Evolutionary conservation across 1,284 basidiomycete species (phyloP).

Genomic region (Cutaneotrichosporon daszewskae): DNA sequence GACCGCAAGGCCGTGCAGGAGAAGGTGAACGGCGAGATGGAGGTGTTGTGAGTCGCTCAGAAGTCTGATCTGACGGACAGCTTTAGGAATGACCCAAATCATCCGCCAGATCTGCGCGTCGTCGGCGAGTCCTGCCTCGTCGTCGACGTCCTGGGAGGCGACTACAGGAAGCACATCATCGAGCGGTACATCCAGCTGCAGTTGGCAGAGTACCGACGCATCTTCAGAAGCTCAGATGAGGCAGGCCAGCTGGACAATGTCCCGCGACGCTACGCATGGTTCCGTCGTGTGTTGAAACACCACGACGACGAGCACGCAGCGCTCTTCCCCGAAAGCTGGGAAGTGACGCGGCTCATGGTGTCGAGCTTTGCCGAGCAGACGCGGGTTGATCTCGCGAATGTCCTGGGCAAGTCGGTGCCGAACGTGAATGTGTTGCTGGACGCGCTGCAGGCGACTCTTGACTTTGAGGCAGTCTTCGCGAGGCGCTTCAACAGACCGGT

Average conservation of each 20-base stretch:
- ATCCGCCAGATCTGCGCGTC: constrained; percentile 58
- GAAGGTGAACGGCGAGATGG: constrained; percentile 80
- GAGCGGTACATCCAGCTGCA: constrained; percentile 87
- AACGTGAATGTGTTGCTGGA: constrained; percentile 75
- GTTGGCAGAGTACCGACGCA: constrained; percentile 91
- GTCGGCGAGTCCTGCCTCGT: constrained; percentile 75
- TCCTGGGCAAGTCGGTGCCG: constrained; percentile 51
- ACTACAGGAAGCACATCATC: constrained; percentile 65
- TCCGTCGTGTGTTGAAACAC: constrained; percentile 77
- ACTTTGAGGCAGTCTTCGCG: constrained; percentile 74
- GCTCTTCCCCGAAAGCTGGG: constrained; percentile 78
- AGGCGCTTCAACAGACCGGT: constrained; percentile 75
- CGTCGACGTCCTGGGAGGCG: constrained; percentile 76
- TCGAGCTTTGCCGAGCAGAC: constrained; percentile 82
- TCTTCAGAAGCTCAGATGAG: constrained; percentile 87
- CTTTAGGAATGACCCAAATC: constrained; percentile 69
- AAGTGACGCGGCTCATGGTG: constrained; percentile 69
- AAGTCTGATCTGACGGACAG: constrained; percentile 46
- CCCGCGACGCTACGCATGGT: constrained; percentile 90
- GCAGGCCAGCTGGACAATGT: constrained; percentile 95
- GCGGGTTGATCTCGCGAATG: constrained; percentile 50
- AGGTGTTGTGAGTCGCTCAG: constrained; percentile 64
- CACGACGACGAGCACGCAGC: constrained; percentile 81
- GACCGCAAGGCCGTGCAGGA: constrained; percentile 68
- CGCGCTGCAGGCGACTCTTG: constrained; percentile 72